Evolutionary conservation across 2,329 filamentous ascomycete genomes (phyloP).

Genomic region (Apiospora hydei): DNA sequence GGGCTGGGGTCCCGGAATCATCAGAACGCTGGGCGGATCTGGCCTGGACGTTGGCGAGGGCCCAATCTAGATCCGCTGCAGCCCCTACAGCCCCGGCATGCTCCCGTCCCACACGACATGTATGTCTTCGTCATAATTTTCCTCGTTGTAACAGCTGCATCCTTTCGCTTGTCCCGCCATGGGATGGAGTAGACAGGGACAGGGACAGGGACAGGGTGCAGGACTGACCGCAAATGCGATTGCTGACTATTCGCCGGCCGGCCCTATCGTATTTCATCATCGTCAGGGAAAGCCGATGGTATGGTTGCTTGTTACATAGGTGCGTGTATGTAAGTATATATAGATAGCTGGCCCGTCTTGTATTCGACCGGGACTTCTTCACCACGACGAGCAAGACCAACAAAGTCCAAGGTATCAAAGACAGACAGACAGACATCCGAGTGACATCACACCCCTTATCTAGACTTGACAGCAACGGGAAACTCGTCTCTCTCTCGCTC

Average conservation of each 20-base stretch:
- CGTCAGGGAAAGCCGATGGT: neutral
- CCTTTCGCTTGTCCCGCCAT: neutral
- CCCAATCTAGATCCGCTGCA: neutral
- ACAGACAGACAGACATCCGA: neutral
- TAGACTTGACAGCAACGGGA: neutral
- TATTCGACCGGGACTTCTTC: neutral
- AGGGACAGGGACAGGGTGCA: neutral
- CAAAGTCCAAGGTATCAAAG: neutral
- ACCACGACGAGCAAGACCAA: neutral
- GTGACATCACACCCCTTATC: neutral
- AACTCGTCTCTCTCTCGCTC: neutral
- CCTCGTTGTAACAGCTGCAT: constrained; percentile 11
- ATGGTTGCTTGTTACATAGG: neutral
- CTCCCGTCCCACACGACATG: neutral
- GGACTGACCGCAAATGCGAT: neutral
- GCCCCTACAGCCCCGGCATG: neutral
- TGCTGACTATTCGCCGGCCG: neutral
- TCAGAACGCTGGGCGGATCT: neutral
- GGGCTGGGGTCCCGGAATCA: neutral
- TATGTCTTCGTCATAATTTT: constrained; percentile 11
- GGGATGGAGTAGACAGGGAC: neutral
- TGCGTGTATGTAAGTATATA: neutral
- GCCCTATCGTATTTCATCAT: neutral
- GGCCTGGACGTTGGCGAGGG: neutral
- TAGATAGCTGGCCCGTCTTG: neutral